Conservation (phyloP, 495 filamentous ascomycete genomes). For the Astrocystis sublimbata region DNA sequence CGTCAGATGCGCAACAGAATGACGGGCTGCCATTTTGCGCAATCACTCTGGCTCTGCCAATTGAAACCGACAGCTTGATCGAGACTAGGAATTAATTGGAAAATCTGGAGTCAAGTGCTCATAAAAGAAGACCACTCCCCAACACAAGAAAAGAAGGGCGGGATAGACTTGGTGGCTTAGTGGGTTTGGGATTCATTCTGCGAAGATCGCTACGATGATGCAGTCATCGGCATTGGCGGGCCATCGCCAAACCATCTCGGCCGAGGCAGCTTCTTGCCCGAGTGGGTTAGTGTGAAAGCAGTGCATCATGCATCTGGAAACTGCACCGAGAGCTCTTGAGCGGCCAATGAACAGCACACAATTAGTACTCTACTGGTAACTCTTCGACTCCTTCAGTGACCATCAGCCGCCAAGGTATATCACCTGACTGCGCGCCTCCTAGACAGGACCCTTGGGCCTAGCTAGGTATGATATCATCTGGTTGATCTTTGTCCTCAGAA, state of each 20-base stretch:
- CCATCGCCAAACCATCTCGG: slow-evolving; percentile 1
- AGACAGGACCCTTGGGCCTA: too few species aligned
- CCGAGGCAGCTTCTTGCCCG: background rate
- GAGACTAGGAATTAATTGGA: background rate
- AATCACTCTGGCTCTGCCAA: background rate
- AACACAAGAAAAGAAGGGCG: background rate
- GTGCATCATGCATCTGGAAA: too few species aligned
- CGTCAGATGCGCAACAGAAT: slow-evolving; percentile 45
- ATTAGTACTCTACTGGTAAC: slow-evolving; percentile 23
- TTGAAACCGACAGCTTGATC: background rate
- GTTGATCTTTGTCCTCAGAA: background rate
- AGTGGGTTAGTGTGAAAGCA: background rate
- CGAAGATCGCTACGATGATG: slow-evolving; percentile 14
- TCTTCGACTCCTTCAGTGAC: too few species aligned
- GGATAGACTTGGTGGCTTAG: background rate
- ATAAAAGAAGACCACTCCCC: too few species aligned
- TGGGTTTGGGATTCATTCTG: background rate
- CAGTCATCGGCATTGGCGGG: background rate
- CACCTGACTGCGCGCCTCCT: too few species aligned
- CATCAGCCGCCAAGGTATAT: too few species aligned
- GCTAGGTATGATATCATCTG: slow-evolving; percentile 19
- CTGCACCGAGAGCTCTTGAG: background rate
- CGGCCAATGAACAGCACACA: slow-evolving; percentile 25
- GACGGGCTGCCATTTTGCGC: slow-evolving; percentile 50
- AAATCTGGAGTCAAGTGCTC: too few species aligned